phyloP scores from a whole-genome alignment of 805 yeast genomes.

The Saccharomycopsis amapae region DNA sequence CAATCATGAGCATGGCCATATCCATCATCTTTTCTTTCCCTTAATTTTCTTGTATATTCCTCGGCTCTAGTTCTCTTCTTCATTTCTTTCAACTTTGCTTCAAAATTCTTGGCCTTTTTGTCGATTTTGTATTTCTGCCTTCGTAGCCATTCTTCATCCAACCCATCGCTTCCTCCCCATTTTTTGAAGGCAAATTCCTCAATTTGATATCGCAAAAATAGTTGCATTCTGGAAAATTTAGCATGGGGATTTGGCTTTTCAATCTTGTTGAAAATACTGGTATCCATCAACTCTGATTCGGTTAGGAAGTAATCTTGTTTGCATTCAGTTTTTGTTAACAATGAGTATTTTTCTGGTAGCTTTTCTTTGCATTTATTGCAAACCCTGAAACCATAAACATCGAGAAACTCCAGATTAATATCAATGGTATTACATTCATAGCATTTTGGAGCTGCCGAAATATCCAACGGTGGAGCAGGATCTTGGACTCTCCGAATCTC shows the following conservation, averaged over 20 bases:
- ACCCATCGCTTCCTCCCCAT: constrained; percentile 87
- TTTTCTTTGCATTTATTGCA: constrained; percentile 71
- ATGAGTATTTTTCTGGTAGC: constrained; percentile 79
- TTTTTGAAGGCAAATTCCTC: constrained; percentile 88
- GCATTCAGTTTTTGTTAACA: constrained; percentile 93
- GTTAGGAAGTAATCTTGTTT: constrained; percentile 87
- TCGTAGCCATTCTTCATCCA: constrained; percentile 89
- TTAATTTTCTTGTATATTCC: constrained; percentile 64
- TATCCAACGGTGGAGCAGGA: constrained; percentile 65
- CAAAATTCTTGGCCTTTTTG: constrained; percentile 72
- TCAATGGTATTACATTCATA: constrained; percentile 77
- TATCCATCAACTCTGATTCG: constrained; percentile 84
- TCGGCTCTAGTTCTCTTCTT: constrained; percentile 88
- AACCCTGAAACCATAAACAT: constrained; percentile 67
- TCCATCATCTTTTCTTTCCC: constrained; percentile 47
- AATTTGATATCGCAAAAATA: constrained; percentile 84
- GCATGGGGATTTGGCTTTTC: constrained; percentile 95
- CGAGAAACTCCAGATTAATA: constrained; percentile 62
- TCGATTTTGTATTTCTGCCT: constrained; percentile 66
- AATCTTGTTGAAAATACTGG: constrained; percentile 57
- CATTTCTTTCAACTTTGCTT: constrained; percentile 77
- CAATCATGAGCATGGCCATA: constrained; percentile 70
- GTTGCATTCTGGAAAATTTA: constrained; percentile 86
- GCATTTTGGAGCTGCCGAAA: constrained; percentile 73
- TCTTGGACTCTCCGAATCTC: constrained; percentile 41